A percentile compares a stretch with the other conserved stretches of the same genome.
Evolutionary conservation across 2,329 filamentous ascomycete species (phyloP).

Genomic region (Fusarium phyllophilum): DNA sequence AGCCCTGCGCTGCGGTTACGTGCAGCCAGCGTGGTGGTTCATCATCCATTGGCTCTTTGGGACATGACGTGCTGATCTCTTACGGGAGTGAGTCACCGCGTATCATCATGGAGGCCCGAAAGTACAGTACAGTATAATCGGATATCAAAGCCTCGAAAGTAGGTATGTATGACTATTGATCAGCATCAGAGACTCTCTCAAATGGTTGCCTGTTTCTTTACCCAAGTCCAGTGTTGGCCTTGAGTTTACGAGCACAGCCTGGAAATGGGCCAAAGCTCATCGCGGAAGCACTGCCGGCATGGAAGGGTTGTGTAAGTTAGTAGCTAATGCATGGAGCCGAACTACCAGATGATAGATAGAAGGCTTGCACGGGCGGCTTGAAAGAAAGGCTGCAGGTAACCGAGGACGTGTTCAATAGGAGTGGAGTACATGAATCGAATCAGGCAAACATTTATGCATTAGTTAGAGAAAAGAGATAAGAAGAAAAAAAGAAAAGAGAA

Average conservation of each 20-base stretch:
- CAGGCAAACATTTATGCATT: not conserved
- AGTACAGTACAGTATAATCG: not conserved
- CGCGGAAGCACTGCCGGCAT: slow-evolving; percentile 25
- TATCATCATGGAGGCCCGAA: slow-evolving; percentile 6
- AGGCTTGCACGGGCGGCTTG: slow-evolving; percentile 13
- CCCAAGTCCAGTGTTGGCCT: not conserved
- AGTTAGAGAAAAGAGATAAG: not conserved
- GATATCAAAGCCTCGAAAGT: slow-evolving; percentile 17
- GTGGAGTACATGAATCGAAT: not conserved
- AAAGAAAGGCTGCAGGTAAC: slow-evolving; percentile 15
- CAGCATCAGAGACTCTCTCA: not conserved
- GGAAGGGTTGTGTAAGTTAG: not conserved
- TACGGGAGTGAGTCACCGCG: slow-evolving; percentile 24
- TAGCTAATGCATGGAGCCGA: slow-evolving; percentile 29
- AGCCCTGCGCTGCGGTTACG: slow-evolving; percentile 30
- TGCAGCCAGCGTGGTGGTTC: slow-evolving; percentile 1
- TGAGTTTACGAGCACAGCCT: slow-evolving; percentile 29
- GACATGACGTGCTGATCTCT: slow-evolving; percentile 9
- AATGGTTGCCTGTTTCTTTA: slow-evolving; percentile 12
- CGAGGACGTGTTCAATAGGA: slow-evolving; percentile 11
- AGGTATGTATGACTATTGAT: not conserved
- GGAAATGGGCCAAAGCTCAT: slow-evolving; percentile 10
- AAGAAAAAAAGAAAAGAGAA: not conserved
- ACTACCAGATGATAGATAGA: slow-evolving; percentile 17
- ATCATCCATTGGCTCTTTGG: not conserved